phyloP scores from a whole-genome alignment of 163 green algal species.

The Chlamydomonas reinhardtii region DNA sequence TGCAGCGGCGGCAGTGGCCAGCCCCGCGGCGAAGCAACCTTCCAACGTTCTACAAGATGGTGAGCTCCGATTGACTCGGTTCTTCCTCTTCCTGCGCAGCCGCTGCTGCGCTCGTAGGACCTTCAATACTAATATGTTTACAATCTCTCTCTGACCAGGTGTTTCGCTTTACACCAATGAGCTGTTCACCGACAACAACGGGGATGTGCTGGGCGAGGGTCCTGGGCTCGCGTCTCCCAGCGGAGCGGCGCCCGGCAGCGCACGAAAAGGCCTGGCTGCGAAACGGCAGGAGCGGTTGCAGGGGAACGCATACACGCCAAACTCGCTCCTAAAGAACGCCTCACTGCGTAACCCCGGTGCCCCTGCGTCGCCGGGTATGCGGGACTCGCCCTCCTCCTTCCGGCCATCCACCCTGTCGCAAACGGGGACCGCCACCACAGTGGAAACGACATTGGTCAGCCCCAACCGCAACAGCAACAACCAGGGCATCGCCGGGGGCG shows the following conservation, averaged over 20 bases:
- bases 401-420: neutral
- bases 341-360: neutral
- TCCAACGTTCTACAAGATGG: too few relatives aligned
- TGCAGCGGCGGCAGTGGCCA: too few relatives aligned
- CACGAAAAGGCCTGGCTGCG: slow-evolving; percentile 22
- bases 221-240: neutral
- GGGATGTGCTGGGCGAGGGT: slow-evolving; percentile 46
- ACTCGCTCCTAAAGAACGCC: slow-evolving; percentile 40
- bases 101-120: too few relatives aligned
- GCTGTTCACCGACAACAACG: slow-evolving; percentile 55
- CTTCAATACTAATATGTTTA: too few relatives aligned
- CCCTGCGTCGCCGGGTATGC: too few relatives aligned
- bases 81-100: too few relatives aligned
- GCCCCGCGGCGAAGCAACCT: too few relatives aligned
- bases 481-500: neutral
- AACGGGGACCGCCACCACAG: neutral
- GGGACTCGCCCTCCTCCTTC: neutral
- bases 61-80: too few relatives aligned
- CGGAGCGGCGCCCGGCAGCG: neutral
- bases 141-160: too few relatives aligned
- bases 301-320: slow-evolving; percentile 14
- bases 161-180: slow-evolving; percentile 63
- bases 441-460: slow-evolving; percentile 3
- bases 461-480: slow-evolving; percentile 3
- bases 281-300: slow-evolving; percentile 47